Percentiles rank a stretch among this genome's conserved stretches.
phyloP scores from a whole-genome alignment of 1,284 basidiomycete species.

The Tilletiopsis washingtonensis region DNA sequence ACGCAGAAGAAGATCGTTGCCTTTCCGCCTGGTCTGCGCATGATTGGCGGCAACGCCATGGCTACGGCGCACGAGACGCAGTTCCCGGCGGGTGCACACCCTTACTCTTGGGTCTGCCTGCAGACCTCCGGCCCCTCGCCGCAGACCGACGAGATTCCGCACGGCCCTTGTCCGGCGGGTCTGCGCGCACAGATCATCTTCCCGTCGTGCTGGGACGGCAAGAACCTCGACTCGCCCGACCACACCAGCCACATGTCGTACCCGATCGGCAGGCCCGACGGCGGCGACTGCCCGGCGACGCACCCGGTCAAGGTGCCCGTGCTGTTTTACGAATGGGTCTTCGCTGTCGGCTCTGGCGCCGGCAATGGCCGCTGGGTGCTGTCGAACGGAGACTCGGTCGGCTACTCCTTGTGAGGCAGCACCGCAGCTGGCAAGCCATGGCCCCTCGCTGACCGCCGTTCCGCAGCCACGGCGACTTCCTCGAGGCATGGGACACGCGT shows the following conservation, averaged over 20 bases:
- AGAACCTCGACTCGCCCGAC: conserved; percentile 50
- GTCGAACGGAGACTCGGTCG: conserved; percentile 23
- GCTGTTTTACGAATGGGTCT: conserved; percentile 52
- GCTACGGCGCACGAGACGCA: conserved; percentile 10
- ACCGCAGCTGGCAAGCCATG: too few relatives aligned
- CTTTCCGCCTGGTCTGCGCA: conserved; percentile 50
- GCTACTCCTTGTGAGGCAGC: conserved; percentile 51
- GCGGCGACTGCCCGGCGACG: conserved; percentile 52
- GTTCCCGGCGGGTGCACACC: too few relatives aligned
- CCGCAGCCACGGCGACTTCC: conserved; percentile 56
- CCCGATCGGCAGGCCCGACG: conserved; percentile 47
- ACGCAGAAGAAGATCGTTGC: conserved; percentile 28
- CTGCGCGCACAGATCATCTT: conserved; percentile 50
- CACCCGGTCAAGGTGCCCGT: conserved; percentile 53
- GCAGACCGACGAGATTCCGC: conserved; percentile 18
- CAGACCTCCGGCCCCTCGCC: conserved; percentile 40
- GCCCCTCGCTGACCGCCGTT: too few relatives aligned
- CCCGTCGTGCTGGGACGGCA: conserved; percentile 56
- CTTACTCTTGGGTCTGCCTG: too few relatives aligned
- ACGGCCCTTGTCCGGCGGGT: conserved; percentile 36
- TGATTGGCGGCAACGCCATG: conserved; percentile 49
- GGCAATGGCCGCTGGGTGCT: conserved; percentile 16
- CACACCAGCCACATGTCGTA: conserved; percentile 50
- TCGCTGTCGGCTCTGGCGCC: conserved; percentile 4
- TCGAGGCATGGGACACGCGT: conserved; percentile 48